These are phyloP conservation scores for Parmelia sp. DNA, from an alignment of 495 filamentous ascomycete genomes.

Conservation along the genomic window DNA sequence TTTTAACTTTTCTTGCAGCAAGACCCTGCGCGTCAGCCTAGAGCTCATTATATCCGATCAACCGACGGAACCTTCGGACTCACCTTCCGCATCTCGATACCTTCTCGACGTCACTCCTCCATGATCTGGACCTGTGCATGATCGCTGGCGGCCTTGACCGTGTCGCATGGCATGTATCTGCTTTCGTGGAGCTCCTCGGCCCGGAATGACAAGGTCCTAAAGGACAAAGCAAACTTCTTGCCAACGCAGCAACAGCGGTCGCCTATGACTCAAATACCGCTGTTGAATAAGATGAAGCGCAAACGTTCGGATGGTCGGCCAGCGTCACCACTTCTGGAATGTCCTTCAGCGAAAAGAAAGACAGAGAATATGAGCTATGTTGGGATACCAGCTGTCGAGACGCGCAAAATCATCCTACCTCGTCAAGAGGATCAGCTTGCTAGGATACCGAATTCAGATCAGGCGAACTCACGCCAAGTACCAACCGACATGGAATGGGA, in stretches of 20 bases:
- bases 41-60: background rate
- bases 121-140: slow-evolving; percentile 6
- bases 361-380: slow-evolving; percentile 19
- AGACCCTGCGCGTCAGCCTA: slow-evolving; percentile 1
- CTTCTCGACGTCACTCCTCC: background rate
- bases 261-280: slow-evolving; percentile 38
- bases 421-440: background rate
- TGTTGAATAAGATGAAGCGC: slow-evolving; percentile 47
- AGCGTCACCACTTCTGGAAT: slow-evolving; percentile 9
- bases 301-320: slow-evolving; percentile 44
- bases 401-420: background rate
- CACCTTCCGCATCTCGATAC: background rate
- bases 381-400: slow-evolving; percentile 11
- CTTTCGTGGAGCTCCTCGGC: slow-evolving; percentile 51
- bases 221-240: slow-evolving; percentile 45
- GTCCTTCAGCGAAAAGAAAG: slow-evolving; percentile 8
- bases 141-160: slow-evolving; percentile 12
- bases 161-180: slow-evolving; percentile 55
- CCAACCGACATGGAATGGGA: background rate
- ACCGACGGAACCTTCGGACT: background rate
- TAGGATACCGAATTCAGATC: background rate
- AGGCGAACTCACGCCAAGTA: background rate
- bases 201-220: slow-evolving; percentile 48
- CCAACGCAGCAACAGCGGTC: slow-evolving; percentile 32
- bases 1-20: background rate